These are phyloP conservation scores for Logfia minima DNA, from an alignment of 129 eudicot genomes.

Conservation along the genomic window DNA sequence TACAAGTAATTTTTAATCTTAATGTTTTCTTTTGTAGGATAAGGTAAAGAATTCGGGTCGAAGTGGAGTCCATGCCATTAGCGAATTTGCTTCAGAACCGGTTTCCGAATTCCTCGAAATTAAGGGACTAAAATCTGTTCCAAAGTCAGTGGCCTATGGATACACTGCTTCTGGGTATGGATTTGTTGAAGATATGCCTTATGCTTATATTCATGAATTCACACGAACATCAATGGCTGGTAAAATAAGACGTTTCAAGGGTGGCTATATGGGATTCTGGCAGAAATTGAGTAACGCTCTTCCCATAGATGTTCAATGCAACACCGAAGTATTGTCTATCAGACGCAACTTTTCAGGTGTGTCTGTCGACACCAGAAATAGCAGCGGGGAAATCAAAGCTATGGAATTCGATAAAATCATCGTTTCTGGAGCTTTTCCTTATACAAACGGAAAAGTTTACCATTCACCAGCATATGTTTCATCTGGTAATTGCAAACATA, in stretches of 20 bases:
- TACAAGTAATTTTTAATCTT: not conserved
- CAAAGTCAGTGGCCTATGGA: conserved; percentile 75
- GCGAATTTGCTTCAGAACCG: conserved; percentile 63
- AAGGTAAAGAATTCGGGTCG: conserved; percentile 67
- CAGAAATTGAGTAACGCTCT: conserved; percentile 53
- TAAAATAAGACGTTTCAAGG: conserved; percentile 72
- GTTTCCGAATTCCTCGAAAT: conserved; percentile 60
- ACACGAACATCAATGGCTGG: conserved; percentile 91
- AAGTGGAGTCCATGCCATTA: conserved; percentile 75
- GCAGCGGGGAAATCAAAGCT: conserved; percentile 38
- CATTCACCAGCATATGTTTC: conserved; percentile 48
- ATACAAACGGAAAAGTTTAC: conserved; percentile 57
- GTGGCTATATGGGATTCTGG: conserved; percentile 76
- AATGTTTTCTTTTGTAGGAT: conserved; percentile 42
- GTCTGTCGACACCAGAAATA: conserved; percentile 38
- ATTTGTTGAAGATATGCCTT: conserved; percentile 85
- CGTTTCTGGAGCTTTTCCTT: conserved; percentile 76
- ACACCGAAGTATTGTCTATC: conserved; percentile 59
- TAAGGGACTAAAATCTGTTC: conserved; percentile 60
- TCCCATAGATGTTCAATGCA: conserved; percentile 56
- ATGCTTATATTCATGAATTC: conserved; percentile 87
- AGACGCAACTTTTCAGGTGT: conserved; percentile 48
- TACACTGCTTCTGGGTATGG: conserved; percentile 87
- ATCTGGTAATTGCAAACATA: conserved; percentile 36
- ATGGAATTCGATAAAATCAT: conserved; percentile 69